These are phyloP conservation scores for Fusarium sp. DNA, from an alignment of 2,329 filamentous ascomycete species.

Conservation along the genomic window DNA sequence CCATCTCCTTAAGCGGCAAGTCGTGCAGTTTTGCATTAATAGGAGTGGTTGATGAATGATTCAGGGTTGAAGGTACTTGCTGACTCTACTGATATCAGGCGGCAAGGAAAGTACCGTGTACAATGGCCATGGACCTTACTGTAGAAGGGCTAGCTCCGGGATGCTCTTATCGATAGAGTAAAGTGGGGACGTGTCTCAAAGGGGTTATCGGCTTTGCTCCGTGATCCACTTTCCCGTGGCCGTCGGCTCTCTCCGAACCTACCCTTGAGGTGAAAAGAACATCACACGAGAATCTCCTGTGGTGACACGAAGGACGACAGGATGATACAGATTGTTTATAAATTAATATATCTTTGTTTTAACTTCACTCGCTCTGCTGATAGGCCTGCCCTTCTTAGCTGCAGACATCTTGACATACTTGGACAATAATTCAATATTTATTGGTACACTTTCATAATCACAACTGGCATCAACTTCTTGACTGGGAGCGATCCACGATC, in stretches of 20 bases:
- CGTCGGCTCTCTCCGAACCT: neutral
- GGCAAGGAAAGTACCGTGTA: neutral
- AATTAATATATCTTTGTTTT: neutral
- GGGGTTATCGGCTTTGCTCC: no score
- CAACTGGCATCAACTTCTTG: no score
- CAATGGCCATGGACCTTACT: neutral
- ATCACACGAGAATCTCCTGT: neutral
- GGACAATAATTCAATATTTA: no score
- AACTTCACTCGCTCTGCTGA: neutral
- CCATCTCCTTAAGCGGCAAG: neutral
- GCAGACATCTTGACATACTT: neutral
- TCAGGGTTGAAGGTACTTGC: neutral
- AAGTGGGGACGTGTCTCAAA: neutral
- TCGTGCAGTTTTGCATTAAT: neutral
- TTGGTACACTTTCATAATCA: no score
- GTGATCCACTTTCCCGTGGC: no score
- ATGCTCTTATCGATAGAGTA: neutral
- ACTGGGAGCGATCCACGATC: neutral
- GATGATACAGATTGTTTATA: neutral
- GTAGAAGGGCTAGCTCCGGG: neutral
- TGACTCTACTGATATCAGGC: neutral
- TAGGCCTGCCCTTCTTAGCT: neutral
- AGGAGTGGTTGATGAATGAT: neutral
- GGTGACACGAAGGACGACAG: neutral
- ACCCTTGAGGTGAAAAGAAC: neutral